These are phyloP conservation scores for Triticum turgidum DNA, from an alignment of 176 grass and related monocot species.

Conservation along the genomic window DNA sequence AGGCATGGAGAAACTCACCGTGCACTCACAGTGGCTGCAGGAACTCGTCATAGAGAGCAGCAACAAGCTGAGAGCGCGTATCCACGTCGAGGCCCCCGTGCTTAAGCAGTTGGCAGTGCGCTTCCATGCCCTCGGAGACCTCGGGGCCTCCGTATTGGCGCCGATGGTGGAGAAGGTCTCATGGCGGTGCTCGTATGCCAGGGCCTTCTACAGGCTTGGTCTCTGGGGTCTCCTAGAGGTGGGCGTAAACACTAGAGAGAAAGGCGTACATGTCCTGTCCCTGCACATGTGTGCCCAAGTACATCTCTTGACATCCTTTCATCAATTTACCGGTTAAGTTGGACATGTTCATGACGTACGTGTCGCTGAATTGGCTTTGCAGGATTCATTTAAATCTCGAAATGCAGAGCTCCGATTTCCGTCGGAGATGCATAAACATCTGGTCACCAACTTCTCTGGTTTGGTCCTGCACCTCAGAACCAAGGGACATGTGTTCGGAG, in stretches of 20 bases:
- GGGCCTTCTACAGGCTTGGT: background rate
- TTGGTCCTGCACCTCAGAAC: background rate
- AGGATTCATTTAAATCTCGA: background rate
- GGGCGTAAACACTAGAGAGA: background rate
- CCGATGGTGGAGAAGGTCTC: background rate
- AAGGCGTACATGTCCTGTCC: background rate
- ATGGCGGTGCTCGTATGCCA: background rate
- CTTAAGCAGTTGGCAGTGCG: background rate
- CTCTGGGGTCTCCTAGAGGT: background rate
- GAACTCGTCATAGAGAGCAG: background rate
- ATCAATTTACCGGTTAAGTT: too few relatives aligned
- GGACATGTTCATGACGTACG: background rate
- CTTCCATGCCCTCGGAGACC: background rate
- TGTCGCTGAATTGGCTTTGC: background rate
- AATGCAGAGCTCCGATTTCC: background rate
- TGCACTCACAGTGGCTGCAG: background rate
- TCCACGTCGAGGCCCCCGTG: background rate
- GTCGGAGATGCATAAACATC: background rate
- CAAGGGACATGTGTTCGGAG: background rate
- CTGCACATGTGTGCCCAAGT: background rate
- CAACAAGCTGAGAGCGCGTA: too few relatives aligned
- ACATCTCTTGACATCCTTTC: too few relatives aligned
- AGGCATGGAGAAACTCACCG: background rate
- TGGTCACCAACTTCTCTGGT: background rate
- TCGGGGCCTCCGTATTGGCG: background rate